Evolutionary conservation across 2,329 filamentous ascomycete species (phyloP).

Genomic region (Alternaria infectoria): DNA sequence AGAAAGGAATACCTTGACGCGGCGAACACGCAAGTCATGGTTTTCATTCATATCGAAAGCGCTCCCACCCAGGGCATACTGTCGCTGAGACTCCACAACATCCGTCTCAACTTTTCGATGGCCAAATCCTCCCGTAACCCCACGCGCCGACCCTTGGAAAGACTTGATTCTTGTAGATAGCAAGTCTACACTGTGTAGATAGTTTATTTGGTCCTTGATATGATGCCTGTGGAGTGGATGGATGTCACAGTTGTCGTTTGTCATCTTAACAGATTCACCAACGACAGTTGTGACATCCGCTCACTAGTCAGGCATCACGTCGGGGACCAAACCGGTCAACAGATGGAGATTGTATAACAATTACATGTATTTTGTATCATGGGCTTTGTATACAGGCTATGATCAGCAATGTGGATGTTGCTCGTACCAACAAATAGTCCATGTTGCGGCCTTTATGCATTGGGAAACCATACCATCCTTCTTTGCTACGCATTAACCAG

Average conservation of each 20-base stretch:
- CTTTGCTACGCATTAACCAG: background rate
- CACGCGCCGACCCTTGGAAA: background rate
- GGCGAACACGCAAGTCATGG: too few relatives aligned
- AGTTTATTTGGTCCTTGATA: background rate
- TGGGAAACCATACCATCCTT: background rate
- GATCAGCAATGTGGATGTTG: background rate
- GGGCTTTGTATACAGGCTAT: background rate
- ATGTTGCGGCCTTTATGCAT: background rate
- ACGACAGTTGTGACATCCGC: background rate
- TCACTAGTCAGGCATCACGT: background rate
- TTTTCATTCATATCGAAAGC: too few relatives aligned
- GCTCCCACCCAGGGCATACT: background rate
- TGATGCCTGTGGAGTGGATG: background rate
- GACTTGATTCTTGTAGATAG: background rate
- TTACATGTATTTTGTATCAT: background rate
- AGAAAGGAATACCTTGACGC: too few relatives aligned
- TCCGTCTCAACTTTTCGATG: background rate
- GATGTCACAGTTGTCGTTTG: background rate
- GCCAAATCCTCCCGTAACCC: background rate
- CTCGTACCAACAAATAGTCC: background rate
- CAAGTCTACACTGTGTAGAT: background rate
- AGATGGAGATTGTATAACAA: accelerated
- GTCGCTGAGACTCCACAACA: background rate
- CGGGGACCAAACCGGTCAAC: accelerated
- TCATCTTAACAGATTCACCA: background rate